Base-by-base conservation (phyloP, 176 grass and related monocot species). In the Phyllostachys edulis region DNA sequence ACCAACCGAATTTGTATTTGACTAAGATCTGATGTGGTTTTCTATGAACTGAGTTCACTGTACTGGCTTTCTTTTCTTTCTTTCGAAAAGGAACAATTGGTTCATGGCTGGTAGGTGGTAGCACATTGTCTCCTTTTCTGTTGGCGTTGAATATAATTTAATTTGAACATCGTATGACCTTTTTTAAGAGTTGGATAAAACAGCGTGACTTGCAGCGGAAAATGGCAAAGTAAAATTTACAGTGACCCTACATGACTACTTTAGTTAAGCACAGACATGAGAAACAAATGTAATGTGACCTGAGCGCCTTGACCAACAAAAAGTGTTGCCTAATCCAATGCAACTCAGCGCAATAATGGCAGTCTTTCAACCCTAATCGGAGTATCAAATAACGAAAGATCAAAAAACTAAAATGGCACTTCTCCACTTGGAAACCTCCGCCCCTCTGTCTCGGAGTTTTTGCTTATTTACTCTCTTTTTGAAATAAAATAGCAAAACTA, bases 71-170 rank as follows among this genome's bases (percentile, higher is more conserved):
- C 11, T 45, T 34, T 16, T 74, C 44, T 51, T 67, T 12, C 16
- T 67, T 41, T 67, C 3, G 5, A 15, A 71, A 73, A 63, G 21
- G 27, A 71, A 52, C 7, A 5, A 0, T 16, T 16, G 47, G 9
- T 52, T 77, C 26, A 55, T 77, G 73, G 75, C 49, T 78, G 69
- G 85, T 50, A 45, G 47, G 69, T 78, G 77, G 77, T 32, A 45
- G 47, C 23, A 57, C 46, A 52, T 73, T 80, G 54, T 40, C 5
- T 54, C 50, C 27, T 34, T 42, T 14, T 29, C 8, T 4, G 45
- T 80, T 80, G 77, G 45, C 45, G 50, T 11, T 23, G 69, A 74
- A 24, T 23, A 55, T 50, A 50, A 16, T 50, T 15, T 36, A 57
- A 77, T 60, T 60, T 85, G 38, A 84, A 45, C 13, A 44, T 2